Base-by-base conservation (phyloP, 2,329 filamentous ascomycete genomes). In the Colletotrichum chlorophyti region DNA sequence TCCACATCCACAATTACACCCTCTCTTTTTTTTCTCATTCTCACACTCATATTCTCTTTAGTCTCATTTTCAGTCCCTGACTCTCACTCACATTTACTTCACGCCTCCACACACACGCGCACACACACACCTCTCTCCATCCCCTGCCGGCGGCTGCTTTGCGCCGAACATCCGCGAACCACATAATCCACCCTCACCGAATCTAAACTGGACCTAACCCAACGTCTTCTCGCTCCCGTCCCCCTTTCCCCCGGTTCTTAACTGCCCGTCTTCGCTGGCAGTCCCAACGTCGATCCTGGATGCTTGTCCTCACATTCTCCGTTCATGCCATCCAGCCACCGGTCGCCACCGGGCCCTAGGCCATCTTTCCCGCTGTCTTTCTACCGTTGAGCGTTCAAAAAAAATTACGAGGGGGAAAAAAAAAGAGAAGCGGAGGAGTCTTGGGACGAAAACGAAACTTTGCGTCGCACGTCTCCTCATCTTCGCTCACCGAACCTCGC, bases 401-500 rank as follows among this genome's bases (percentile, higher is more conserved):
- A 42, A n/a, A n/a, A n/a, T n/a, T n/a, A n/a, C n/a, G n/a, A n/a
- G n/a, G n/a, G n/a, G n/a, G n/a, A n/a, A n/a, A n/a, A n/a, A n/a
- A n/a, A n/a, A n/a, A n/a, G n/a, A n/a, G n/a, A n/a, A n/a, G n/a
- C n/a, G n/a, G n/a, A n/a, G n/a, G n/a, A n/a, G n/a, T 17, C 42
- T 55, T 59, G 43, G 45, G 55, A 59, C 55, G 55, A 55, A 59
- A 59, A 55, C 55, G 55, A 59, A 59, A 59, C 55, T 50, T 46
- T 59, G 55, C 38, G 38, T 43, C 55, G 55, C 55, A 59, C 51
- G 55, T 55, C 55, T 59, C 51, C 51, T 45, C 51, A 40, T 12
- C 21, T 27, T 27, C 46, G 23, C 26, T 34, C 24, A 9, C 24
- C 15, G 34, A 7, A 26, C 45, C 12, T 26, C 34, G 34, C 34